Percentiles rank a stretch among this genome's conserved stretches.
Conservation (phyloP, 116 monocot species). For the Dioscorea cayenensis region DNA sequence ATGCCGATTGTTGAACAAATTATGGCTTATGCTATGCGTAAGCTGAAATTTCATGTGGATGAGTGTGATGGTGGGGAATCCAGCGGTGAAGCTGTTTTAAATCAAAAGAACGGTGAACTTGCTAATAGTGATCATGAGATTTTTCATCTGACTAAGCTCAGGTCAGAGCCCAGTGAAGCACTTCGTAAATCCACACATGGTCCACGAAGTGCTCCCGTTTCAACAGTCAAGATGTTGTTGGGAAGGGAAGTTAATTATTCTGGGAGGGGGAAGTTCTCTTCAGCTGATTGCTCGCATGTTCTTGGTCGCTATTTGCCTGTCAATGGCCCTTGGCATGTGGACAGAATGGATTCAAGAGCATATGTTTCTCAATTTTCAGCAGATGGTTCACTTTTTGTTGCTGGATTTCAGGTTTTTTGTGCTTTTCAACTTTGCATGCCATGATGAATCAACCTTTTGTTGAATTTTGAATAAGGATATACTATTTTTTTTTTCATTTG, state of each 20-base stretch:
- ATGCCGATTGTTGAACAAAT: too few species aligned
- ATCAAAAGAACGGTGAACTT: slow-evolving; percentile 4
- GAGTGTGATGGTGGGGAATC: background rate
- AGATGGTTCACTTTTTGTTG: slow-evolving; percentile 79
- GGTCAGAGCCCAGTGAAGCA: slow-evolving; percentile 46
- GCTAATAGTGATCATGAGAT: slow-evolving; percentile 36
- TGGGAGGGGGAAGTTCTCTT: slow-evolving; percentile 56
- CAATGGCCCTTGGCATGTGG: slow-evolving; percentile 57
- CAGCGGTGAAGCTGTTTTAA: background rate
- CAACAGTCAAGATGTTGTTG: slow-evolving; percentile 52
- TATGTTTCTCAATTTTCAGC: slow-evolving; percentile 87
- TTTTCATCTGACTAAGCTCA: slow-evolving; percentile 53
- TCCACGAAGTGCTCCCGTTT: slow-evolving; percentile 21
- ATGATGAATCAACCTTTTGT: background rate
- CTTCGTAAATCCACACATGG: slow-evolving; percentile 18
- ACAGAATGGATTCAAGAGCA: slow-evolving; percentile 60
- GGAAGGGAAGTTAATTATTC: slow-evolving; percentile 71
- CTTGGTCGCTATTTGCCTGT: slow-evolving; percentile 61
- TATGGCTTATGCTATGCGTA: too few species aligned
- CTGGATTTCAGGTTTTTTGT: slow-evolving; percentile 73
- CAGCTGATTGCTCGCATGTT: slow-evolving; percentile 58
- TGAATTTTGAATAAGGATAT: background rate
- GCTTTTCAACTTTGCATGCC: background rate
- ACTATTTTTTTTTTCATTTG: background rate
- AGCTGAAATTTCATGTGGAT: background rate